A percentile compares a stretch with the other conserved stretches of the same genome.
Evolutionary conservation across 352 stramenopile genomes (phyloP).

Genomic region (Pilasporangium apinafurcum): DNA sequence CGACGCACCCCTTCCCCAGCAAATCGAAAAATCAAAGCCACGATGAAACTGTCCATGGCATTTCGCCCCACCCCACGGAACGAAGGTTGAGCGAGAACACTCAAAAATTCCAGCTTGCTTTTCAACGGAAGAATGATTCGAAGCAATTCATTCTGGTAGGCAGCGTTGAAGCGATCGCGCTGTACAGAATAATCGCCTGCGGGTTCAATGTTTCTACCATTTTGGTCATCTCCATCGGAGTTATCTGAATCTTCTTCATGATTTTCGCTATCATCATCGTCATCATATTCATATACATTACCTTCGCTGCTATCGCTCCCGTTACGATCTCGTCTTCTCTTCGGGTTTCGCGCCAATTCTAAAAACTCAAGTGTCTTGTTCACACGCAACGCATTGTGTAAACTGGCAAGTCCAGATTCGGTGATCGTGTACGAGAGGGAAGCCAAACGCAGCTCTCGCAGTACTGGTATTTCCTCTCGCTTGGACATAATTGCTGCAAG

Average conservation of each 20-base stretch:
- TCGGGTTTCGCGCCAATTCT: no score
- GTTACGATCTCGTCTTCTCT: no score
- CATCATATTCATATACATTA: no score
- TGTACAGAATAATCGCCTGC: no score
- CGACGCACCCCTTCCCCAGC: not conserved
- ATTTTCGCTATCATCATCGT: not conserved
- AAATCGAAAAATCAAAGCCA: constrained; percentile 4
- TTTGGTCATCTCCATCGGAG: no score
- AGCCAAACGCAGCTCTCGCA: constrained; percentile 2
- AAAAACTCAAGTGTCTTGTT: constrained; percentile 5
- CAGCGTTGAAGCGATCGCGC: not conserved
- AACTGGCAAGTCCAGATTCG: not conserved
- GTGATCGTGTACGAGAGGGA: not conserved
- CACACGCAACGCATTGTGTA: not conserved
- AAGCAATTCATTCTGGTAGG: not conserved
- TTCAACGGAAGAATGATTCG: not conserved
- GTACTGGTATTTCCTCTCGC: not conserved
- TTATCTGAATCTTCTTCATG: no score
- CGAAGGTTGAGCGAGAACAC: not conserved
- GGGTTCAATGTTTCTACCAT: no score
- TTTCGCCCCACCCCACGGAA: not conserved
- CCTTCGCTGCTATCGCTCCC: no score
- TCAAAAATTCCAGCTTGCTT: constrained; percentile 4
- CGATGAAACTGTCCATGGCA: constrained; percentile 1
- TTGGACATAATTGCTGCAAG: not conserved